These are phyloP conservation scores for Kernera saxatilis DNA, from an alignment of 345 rosid species.

Conservation along the genomic window DNA sequence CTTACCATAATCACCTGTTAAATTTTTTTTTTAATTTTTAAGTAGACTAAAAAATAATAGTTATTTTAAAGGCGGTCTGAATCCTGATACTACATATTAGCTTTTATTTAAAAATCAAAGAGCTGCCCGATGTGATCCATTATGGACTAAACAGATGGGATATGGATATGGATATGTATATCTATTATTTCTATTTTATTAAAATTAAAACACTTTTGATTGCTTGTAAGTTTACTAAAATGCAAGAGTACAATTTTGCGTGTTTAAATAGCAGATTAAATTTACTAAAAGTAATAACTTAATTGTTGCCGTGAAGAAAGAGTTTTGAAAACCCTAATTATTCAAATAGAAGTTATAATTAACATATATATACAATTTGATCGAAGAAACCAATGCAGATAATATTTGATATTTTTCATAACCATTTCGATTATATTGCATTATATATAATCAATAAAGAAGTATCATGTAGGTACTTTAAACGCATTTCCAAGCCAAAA, in stretches of 20 bases:
- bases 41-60: neutral
- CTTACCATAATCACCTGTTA: neutral
- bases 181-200: too few species aligned
- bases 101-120: neutral
- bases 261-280: neutral
- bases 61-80: neutral
- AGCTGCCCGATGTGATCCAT: neutral
- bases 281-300: neutral
- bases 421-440: neutral
- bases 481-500: neutral
- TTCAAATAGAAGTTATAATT: neutral
- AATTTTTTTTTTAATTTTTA: too few species aligned
- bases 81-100: neutral
- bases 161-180: too few species aligned
- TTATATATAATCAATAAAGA: neutral
- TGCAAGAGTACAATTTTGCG: neutral
- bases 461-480: neutral
- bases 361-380: neutral
- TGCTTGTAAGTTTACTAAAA: neutral
- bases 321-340: neutral
- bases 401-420: neutral
- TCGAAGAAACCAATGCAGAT: neutral
- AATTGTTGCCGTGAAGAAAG: neutral
- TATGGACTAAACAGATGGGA: neutral
- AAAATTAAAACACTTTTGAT: too few species aligned